Evolutionary conservation across 441 rosid genomes (phyloP), one percentile per base, ranked within the genome.

Genomic region (Geranium incanum): DNA sequence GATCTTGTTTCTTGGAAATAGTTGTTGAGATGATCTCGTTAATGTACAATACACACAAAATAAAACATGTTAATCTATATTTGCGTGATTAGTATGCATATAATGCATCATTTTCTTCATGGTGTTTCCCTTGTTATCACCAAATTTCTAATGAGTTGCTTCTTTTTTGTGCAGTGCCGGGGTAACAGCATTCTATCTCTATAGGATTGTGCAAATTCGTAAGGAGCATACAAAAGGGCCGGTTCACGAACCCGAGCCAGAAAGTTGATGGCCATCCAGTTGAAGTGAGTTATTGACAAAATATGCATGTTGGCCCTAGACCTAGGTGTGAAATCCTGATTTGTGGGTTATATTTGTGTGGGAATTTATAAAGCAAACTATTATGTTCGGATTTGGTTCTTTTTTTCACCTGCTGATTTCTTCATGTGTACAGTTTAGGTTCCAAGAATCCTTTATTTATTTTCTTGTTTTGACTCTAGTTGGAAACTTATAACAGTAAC

Each of bases 161-260:
- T 60, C 33, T 21, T 66, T 66, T 39, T 64, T 77, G 59, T 83
- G 83, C 82, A 92, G 96, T 76, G 91, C 91, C n/a, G 86, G 87
- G 15, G 79, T 87, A 81, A 78, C 81, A 18, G 89, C 79, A 71
- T 90, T 92, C 78, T 90, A 86, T 78, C 37, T 83, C 12, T 92
- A 88, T 74, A 87, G 84, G 85, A 74, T 90, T 19, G 48, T 23
- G 13, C 60, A 71, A 39, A 75, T 81, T 60, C 68, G 81, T 33
- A 78, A 80, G 77, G 65, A 60, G 36, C 65, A 75, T 36, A 69
- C 72, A 52, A 79, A 76, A 39, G 74, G 84, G 66, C 73, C 75
- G 23, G 80, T 70, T 68, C n/a, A 63, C 33, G 82, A 81, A 73
- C 85, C 67, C 41, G 85, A 81, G 37, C 76, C 75, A 19, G 86